These are phyloP conservation scores for Mrakia blollopis DNA, from an alignment of 768 basidiomycete species.

Conservation along the genomic window DNA sequence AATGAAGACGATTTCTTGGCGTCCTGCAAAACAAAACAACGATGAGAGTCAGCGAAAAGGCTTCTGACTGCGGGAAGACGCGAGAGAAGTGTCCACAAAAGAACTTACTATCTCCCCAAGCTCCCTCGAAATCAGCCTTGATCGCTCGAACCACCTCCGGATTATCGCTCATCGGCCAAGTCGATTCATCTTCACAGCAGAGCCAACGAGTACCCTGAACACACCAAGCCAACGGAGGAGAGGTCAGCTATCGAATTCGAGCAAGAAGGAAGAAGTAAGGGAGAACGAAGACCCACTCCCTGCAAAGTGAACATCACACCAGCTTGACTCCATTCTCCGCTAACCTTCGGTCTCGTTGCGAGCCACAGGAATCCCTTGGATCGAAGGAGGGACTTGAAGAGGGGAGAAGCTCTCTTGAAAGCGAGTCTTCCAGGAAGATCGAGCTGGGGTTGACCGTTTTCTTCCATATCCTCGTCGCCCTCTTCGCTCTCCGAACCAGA, in stretches of 20 bases:
- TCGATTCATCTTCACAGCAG: conserved; percentile 36
- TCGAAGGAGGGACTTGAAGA: conserved; percentile 41
- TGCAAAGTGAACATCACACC: conserved; percentile 42
- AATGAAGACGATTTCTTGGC: conserved; percentile 39
- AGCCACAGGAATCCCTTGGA: conserved; percentile 45
- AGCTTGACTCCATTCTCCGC: conserved; percentile 44
- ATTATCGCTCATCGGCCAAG: conserved; percentile 36
- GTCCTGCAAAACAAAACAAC: neutral
- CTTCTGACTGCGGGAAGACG: too few species aligned
- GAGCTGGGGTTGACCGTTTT: conserved; percentile 37
- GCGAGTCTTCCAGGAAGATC: conserved; percentile 39
- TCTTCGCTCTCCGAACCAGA: neutral
- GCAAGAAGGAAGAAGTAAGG: neutral
- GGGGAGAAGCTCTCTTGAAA: conserved; percentile 37
- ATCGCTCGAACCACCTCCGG: conserved; percentile 35
- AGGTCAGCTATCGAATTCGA: neutral
- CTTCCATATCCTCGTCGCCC: conserved; percentile 24
- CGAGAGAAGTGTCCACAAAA: too few species aligned
- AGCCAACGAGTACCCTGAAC: conserved; percentile 40
- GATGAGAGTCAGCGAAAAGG: too few species aligned
- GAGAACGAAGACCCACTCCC: conserved; percentile 24
- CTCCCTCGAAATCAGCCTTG: conserved; percentile 41
- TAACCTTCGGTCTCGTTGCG: conserved; percentile 40
- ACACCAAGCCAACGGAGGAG: too few species aligned
- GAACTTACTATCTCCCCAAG: conserved; percentile 42